Conservation (phyloP, 2,329 filamentous ascomycete genomes). For the Gyromitra esculenta region DNA sequence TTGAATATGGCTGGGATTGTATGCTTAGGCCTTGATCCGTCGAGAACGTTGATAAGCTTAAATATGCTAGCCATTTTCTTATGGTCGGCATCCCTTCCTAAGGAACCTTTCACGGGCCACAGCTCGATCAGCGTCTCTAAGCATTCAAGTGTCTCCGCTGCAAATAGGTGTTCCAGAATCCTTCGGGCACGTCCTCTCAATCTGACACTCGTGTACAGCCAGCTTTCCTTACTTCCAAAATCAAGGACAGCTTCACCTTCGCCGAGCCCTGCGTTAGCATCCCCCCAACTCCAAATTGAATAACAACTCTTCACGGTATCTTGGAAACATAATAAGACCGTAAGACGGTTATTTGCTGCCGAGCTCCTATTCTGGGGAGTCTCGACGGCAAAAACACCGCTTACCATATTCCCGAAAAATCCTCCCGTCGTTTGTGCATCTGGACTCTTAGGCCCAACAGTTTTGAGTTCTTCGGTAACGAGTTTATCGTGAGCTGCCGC, state of each 20-base stretch:
- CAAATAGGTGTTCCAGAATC: constrained; percentile 90
- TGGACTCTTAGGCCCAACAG: constrained; percentile 76
- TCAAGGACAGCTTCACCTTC: constrained; percentile 66
- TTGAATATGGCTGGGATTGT: constrained; percentile 95
- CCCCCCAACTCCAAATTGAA: constrained; percentile 93
- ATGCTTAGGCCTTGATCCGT: constrained; percentile 88
- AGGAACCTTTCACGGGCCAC: constrained; percentile 67
- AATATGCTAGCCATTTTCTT: constrained; percentile 72
- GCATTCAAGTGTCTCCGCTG: constrained; percentile 90
- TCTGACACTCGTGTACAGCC: constrained; percentile 87
- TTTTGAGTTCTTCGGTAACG: constrained; percentile 76
- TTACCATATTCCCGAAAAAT: constrained; percentile 94
- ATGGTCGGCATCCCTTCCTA: constrained; percentile 63
- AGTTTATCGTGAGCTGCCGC: constrained; percentile 86
- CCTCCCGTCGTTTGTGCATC: constrained; percentile 76
- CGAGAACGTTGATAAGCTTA: constrained; percentile 86
- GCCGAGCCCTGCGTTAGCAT: constrained; percentile 65
- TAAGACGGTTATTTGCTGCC: constrained; percentile 91
- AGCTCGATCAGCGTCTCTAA: constrained; percentile 88
- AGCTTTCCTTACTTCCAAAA: constrained; percentile 77
- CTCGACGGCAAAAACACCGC: constrained; percentile 85
- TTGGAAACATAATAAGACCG: constrained; percentile 94
- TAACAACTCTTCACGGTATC: constrained; percentile 94
- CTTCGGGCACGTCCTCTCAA: constrained; percentile 89
- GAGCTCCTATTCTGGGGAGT: constrained; percentile 78